Evolutionary conservation across 495 filamentous ascomycete species (phyloP), one percentile per base, ranked within the genome.

Genomic region (Collariella sp.): DNA sequence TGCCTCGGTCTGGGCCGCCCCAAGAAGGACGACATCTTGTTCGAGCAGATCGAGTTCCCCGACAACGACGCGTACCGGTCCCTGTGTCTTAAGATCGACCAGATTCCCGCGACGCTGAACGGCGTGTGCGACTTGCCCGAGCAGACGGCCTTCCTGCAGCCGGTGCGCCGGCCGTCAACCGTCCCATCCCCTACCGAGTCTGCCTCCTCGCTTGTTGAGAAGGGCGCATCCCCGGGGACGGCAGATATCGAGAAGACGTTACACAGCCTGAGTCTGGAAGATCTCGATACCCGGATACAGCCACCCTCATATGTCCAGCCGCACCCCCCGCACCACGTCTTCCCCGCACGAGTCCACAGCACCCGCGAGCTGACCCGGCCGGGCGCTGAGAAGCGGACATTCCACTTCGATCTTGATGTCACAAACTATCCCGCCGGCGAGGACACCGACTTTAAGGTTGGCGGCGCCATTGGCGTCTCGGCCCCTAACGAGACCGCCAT

Each of bases 311-410:
- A 89, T 65, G 90, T 97, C 47, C 87, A 93, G 59, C 93, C 93
- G n/a, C 93, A 98, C 64, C 88, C 87, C 35, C 93, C 93, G 1
- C 89, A 95, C 67, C 77, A 89, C 48, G 91, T 98, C 44, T 93
- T 85, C 69, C 84, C 89, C 9, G 90, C 91, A 20, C 87, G 82
- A 54, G 78, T 98, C 39, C 81, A 86, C 66, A 80, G 80, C 62
- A 82, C 89, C 1, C 85, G 93, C 24, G 89, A 96, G 67, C 70
- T 98, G 53, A 98, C 93, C 1, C 84, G 82, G 56, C 72, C 77
- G n/a, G 91, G 91, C n/a, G 93, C 93, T 11, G 86, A 91, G 73
- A 97, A 97, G 77, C 77, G 91, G 40, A 98, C 93, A 0, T 96
- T 89, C 68, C 93, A 98, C 67, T 96, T 96, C 60, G 93, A 96